Conservation (phyloP, 768 basidiomycete species). For the Wakefieldia striispora region DNA sequence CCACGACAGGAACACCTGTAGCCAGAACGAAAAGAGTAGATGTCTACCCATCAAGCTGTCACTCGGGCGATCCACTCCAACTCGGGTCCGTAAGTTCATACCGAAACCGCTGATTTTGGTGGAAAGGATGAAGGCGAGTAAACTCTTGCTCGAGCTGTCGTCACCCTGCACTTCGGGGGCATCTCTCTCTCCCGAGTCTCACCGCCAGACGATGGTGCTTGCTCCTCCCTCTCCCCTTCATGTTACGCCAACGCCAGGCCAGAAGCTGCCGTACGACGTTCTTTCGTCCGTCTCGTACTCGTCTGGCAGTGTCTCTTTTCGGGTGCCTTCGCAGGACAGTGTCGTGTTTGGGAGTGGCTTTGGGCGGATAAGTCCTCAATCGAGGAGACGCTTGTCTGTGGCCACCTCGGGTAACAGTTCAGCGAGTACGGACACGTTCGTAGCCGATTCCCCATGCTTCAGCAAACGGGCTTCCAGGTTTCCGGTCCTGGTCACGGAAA, state of each 20-base stretch:
- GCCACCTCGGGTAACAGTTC: conserved; percentile 10
- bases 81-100: conserved; percentile 17
- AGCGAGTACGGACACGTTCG: conserved; percentile 21
- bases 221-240: background rate
- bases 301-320: conserved; percentile 9
- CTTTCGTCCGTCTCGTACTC: background rate
- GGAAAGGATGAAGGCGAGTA: conserved; percentile 24
- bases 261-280: background rate
- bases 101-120: conserved; percentile 26
- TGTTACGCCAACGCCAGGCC: conserved; percentile 8
- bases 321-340: background rate
- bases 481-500: conserved; percentile 3
- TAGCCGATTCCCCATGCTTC: conserved; percentile 20
- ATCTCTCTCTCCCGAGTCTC: background rate
- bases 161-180: background rate
- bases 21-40: background rate
- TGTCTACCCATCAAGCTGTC: background rate
- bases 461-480: conserved; percentile 7
- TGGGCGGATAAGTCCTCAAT: background rate
- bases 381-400: conserved; percentile 6
- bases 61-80: background rate
- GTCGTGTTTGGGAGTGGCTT: background rate
- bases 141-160: background rate
- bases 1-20: background rate
- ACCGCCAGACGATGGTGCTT: background rate